phyloP scores from a whole-genome alignment of 768 basidiomycete genomes.

The Pisolithus microcarpus region DNA sequence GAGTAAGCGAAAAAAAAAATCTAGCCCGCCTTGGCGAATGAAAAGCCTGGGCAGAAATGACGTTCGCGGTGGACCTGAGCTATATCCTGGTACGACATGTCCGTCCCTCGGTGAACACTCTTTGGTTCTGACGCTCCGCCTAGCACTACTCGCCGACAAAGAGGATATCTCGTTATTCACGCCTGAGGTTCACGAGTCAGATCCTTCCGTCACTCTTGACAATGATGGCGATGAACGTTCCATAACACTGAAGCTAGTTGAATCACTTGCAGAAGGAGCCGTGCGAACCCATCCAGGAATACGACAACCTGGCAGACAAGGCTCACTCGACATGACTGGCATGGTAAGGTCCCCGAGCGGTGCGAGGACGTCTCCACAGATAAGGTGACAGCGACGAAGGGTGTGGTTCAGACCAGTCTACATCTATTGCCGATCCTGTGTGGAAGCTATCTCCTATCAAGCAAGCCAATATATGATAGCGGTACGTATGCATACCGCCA shows the following conservation, averaged over 20 bases:
- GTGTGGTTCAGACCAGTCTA: too few relatives aligned
- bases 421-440: too few relatives aligned
- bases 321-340: neutral
- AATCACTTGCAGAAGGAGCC: slow-evolving; percentile 53
- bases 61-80: slow-evolving; percentile 71
- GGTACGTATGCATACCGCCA: too few relatives aligned
- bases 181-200: slow-evolving; percentile 37
- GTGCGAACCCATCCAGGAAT: slow-evolving; percentile 45
- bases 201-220: slow-evolving; percentile 8
- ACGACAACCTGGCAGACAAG: slow-evolving; percentile 2
- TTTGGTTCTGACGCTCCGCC: neutral
- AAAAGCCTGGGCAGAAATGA: slow-evolving; percentile 36
- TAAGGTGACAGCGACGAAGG: too few relatives aligned
- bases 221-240: slow-evolving; percentile 43
- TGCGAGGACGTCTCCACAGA: too few relatives aligned
- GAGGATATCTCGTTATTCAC: slow-evolving; percentile 89
- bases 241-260: slow-evolving; percentile 44
- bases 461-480: neutral
- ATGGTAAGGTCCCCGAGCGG: slow-evolving; percentile 1
- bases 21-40: slow-evolving; percentile 27
- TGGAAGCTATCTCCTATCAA: too few relatives aligned
- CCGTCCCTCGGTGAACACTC: neutral
- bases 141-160: slow-evolving; percentile 78
- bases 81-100: slow-evolving; percentile 57
- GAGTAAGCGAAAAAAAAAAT: slow-evolving; percentile 60